These are phyloP conservation scores for Magnolia changhungtana DNA, from an alignment of 164 flowering plant genomes.

Conservation along the genomic window DNA sequence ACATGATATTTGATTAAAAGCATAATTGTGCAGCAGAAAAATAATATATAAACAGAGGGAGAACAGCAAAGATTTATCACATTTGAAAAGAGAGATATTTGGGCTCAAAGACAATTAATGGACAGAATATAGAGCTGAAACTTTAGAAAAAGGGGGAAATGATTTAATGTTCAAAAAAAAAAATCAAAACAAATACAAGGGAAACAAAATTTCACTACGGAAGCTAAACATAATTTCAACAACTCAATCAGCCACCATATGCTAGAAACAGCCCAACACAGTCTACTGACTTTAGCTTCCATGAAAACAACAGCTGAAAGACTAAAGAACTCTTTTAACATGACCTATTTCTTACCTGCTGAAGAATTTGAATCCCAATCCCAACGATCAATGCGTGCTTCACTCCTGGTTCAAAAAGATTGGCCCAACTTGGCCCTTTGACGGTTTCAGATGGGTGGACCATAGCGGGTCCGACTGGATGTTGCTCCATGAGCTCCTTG, in stretches of 20 bases:
- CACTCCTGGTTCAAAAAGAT: slow-evolving; percentile 56
- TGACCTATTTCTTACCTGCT: slow-evolving; percentile 38
- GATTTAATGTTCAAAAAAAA: too few species aligned
- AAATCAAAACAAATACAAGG: too few species aligned
- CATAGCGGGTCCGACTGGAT: slow-evolving; percentile 53
- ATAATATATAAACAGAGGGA: too few species aligned
- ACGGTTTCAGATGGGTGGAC: slow-evolving; percentile 44
- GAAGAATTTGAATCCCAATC: slow-evolving; percentile 55
- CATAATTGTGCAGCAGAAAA: too few species aligned
- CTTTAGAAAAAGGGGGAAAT: too few species aligned
- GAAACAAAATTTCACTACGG: not conserved
- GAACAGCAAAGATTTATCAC: too few species aligned
- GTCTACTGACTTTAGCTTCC: not conserved
- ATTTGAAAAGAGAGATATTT: too few species aligned
- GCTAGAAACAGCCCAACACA: too few species aligned
- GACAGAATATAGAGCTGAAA: too few species aligned
- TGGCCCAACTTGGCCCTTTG: slow-evolving; percentile 39
- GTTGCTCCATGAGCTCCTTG: slow-evolving; percentile 41
- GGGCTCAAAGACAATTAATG: too few species aligned
- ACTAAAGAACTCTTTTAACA: not conserved
- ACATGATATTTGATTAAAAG: too few species aligned
- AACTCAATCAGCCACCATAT: not conserved
- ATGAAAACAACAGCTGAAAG: not conserved
- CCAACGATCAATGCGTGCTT: slow-evolving; percentile 56
- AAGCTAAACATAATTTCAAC: not conserved